Conservation (phyloP, 2,329 filamentous ascomycete genomes). For the Neonectria coccinea region DNA sequence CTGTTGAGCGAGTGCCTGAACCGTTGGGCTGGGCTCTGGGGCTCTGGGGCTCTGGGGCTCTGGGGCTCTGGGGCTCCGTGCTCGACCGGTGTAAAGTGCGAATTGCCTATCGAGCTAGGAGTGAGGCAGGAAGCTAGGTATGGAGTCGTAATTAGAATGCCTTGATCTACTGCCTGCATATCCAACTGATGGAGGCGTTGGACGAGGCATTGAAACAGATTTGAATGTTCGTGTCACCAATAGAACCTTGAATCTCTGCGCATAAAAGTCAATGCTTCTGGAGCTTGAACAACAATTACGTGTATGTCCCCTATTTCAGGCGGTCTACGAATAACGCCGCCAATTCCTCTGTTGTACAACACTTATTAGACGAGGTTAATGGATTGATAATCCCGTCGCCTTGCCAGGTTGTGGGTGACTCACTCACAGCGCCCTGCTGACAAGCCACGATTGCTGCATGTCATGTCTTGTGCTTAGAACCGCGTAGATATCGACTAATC, state of each 20-base stretch:
- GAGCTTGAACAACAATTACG: neutral
- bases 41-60: constrained; percentile 25
- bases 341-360: neutral
- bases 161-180: neutral
- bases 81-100: no score
- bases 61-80: neutral
- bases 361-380: neutral
- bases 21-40: constrained; percentile 39
- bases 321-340: neutral
- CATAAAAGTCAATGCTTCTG: neutral
- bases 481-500: neutral
- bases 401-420: neutral
- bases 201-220: neutral
- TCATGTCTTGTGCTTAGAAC: constrained; percentile 1
- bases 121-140: neutral
- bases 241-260: neutral
- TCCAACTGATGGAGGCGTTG: neutral
- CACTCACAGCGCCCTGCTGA: constrained; percentile 26
- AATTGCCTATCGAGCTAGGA: neutral
- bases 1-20: constrained; percentile 37
- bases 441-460: constrained; percentile 20
- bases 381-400: constrained; percentile 11
- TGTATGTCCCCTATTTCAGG: neutral
- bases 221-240: neutral
- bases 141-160: neutral